Conservation (phyloP, 2,329 filamentous ascomycete species). For the Trichothecium sympodiale region DNA sequence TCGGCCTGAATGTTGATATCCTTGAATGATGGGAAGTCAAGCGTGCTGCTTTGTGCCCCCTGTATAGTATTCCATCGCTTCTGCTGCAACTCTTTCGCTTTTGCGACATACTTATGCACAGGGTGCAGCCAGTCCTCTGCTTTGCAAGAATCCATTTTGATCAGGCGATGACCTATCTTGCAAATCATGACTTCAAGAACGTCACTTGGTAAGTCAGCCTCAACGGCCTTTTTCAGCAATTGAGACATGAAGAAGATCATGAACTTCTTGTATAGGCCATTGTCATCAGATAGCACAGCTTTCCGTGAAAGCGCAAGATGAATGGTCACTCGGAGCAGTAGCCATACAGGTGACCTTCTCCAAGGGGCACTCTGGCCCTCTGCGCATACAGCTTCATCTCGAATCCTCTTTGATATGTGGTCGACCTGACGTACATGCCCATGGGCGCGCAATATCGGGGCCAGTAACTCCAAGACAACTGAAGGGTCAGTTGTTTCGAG, state of each 20-base stretch:
- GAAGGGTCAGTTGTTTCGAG: conserved; percentile 36
- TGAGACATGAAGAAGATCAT: conserved; percentile 33
- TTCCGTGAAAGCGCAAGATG: conserved; percentile 22
- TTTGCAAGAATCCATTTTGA: conserved; percentile 22
- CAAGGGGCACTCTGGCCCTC: conserved; percentile 2
- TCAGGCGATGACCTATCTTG: conserved; percentile 31
- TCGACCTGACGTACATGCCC: conserved; percentile 14
- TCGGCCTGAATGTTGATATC: too few relatives aligned
- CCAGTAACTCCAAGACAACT: conserved; percentile 36
- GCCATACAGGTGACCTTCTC: conserved; percentile 39
- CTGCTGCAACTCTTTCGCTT: too few relatives aligned
- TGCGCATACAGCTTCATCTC: conserved; percentile 40
- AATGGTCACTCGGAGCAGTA: conserved; percentile 37
- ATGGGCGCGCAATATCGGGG: conserved; percentile 22
- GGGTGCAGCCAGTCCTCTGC: conserved; percentile 4
- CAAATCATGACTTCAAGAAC: conserved; percentile 26
- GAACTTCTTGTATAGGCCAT: conserved; percentile 34
- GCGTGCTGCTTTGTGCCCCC: too few relatives aligned
- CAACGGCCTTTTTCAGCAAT: conserved; percentile 18
- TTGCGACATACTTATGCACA: too few relatives aligned
- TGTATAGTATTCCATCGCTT: too few relatives aligned
- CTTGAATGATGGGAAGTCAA: too few relatives aligned
- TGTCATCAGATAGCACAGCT: background rate
- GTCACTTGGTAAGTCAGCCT: conserved; percentile 11
- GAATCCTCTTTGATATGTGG: conserved; percentile 36